These are phyloP conservation scores for Podospora comata DNA, from an alignment of 495 filamentous ascomycete species.

Conservation along the genomic window DNA sequence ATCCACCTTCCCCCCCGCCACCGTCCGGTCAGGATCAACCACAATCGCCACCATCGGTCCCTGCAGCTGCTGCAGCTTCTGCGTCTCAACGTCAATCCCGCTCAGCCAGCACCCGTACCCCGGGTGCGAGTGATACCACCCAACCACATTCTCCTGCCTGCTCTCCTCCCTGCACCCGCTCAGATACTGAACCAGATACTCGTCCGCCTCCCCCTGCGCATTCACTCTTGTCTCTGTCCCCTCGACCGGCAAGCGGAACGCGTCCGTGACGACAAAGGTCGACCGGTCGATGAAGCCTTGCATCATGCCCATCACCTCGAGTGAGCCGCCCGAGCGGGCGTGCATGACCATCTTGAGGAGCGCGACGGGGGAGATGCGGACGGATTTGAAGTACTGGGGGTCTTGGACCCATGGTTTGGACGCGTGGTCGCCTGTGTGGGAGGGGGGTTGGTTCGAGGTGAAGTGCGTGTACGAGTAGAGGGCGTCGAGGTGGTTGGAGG, in stretches of 20 bases:
- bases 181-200: conserved; percentile 90
- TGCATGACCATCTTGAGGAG: conserved; percentile 99
- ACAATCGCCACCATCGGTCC: conserved; percentile 96
- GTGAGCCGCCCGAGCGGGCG: conserved; percentile 81
- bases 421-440: conserved; percentile 25
- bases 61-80: conserved; percentile 74
- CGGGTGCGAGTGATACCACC: conserved; percentile 98
- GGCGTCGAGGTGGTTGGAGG: conserved; percentile 82
- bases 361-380: conserved; percentile 89
- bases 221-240: conserved; percentile 98
- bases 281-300: conserved; percentile 83
- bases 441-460: conserved; percentile 60
- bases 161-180: conserved; percentile 68
- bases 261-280: conserved; percentile 90
- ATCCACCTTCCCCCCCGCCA: conserved; percentile 91
- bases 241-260: conserved; percentile 91
- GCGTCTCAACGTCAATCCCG: conserved; percentile 91
- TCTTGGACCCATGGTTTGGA: conserved; percentile 74
- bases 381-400: conserved; percentile 84
- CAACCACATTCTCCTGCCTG: conserved; percentile 85
- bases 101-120: conserved; percentile 98
- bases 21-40: conserved; percentile 94
- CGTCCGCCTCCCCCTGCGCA: conserved; percentile 89
- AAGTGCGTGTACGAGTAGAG: conserved; percentile 77
- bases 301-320: conserved; percentile 99